Conservation (phyloP, 805 yeast species). For the Myxozyma lipomycoides region DNA sequence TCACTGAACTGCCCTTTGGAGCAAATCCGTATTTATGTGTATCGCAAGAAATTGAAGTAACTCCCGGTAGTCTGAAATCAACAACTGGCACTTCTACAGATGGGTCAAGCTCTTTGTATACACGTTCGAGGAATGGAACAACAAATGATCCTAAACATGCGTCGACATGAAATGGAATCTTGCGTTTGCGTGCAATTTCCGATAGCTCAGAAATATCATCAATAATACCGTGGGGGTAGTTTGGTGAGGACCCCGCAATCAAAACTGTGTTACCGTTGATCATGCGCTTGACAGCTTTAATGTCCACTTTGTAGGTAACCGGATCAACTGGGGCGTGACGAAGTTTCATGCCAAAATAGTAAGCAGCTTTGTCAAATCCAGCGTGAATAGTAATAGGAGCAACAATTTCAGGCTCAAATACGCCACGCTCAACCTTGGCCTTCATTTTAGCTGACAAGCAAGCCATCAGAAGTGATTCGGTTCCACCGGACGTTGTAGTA, state of each 20-base stretch:
- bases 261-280: constrained; percentile 78
- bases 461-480: constrained; percentile 83
- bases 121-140: constrained; percentile 68
- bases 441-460: constrained; percentile 84
- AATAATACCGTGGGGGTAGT: constrained; percentile 92
- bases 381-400: constrained; percentile 93
- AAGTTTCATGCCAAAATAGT: constrained; percentile 80
- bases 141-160: constrained; percentile 93
- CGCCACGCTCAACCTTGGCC: constrained; percentile 51
- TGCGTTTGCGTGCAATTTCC: constrained; percentile 55
- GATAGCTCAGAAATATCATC: constrained; percentile 81
- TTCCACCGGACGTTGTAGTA: constrained; percentile 88
- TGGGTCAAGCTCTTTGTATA: constrained; percentile 46
- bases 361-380: constrained; percentile 89
- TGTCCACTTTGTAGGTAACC: constrained; percentile 61
- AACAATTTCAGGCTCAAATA: constrained; percentile 74
- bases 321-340: constrained; percentile 77
- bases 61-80: constrained; percentile 82
- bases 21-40: constrained; percentile 99
- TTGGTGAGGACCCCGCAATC: constrained; percentile 91
- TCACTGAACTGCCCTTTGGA: constrained; percentile 90
- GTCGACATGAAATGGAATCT: constrained; percentile 91
- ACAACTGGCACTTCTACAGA: constrained; percentile 47
- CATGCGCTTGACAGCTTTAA: constrained; percentile 55
- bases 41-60: constrained; percentile 98